Evolutionary conservation across 768 basidiomycete species (phyloP), one percentile per base, ranked within the genome.

Genomic region (Russula sp.): DNA sequence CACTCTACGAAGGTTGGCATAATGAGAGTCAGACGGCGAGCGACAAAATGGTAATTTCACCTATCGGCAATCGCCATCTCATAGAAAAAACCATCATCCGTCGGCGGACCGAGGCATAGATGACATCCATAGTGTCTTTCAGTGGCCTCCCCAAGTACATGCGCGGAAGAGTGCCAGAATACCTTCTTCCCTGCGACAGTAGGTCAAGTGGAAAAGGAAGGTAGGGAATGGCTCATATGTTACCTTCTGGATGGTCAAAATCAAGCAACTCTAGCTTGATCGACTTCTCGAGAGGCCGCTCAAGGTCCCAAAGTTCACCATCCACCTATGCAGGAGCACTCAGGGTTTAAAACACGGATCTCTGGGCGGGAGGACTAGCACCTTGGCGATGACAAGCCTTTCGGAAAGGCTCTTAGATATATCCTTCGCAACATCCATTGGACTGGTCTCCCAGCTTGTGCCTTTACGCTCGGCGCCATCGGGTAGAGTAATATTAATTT

Each of bases 91-190:
- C 97, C 97, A 7, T 98, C 94, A 34, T 96, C 93, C 2, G 94
- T 93, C 25, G 97, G 97, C 16, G 97, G 97, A 3, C 97, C 97
- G 64, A 97, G 85, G 70, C 95, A 97, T 14, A 99, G 80, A 77
- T 97, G 94, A 73, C 94, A 97, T 43, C 95, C 96, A 72, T 98
- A 96, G 72, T 97, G 93, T 56, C 90, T 83, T 75, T 99, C 97
- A 45, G 93, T 85, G 58, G 96, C 90, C 75, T 99, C 97, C 48
- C 97, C 97, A 18, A 99, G 82, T 59, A 98, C 93, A 75, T 98
- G 97, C 0, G 97, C 97, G 29, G 95, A 98, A 18, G 97, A 98
- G 73, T 98, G 97, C 97, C 97, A 99, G 79, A 98, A 99, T 8
- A 99, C 97, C 69, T 87, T 88, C 75, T 98, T 94, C 62, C 96